phyloP scores from a whole-genome alignment of 2,329 filamentous ascomycete genomes.

The Myriosclerotinia scirpicola region DNA sequence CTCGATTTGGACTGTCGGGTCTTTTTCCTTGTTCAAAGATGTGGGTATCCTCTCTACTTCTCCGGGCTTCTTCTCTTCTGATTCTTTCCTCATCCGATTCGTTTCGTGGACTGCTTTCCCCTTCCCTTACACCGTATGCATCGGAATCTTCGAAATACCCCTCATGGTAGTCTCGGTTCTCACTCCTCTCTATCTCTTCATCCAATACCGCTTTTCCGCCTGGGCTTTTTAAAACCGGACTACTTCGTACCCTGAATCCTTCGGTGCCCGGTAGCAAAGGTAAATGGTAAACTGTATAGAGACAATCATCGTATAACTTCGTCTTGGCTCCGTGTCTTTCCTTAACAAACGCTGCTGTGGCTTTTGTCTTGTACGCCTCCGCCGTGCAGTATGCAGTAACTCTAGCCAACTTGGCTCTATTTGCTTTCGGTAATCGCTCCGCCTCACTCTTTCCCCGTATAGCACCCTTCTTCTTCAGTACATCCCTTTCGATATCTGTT shows the following conservation, averaged over 20 bases:
- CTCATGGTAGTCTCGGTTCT: conserved; percentile 84
- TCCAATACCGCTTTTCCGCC: conserved; percentile 92
- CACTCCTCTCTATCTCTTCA: conserved; percentile 92
- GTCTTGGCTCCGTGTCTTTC: conserved; percentile 87
- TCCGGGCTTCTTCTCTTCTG: conserved; percentile 37
- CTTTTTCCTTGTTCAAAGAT: conserved; percentile 44
- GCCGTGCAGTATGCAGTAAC: conserved; percentile 97
- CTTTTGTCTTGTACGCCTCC: conserved; percentile 85
- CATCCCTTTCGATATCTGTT: conserved; percentile 65
- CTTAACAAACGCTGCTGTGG: conserved; percentile 84
- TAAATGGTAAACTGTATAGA: conserved; percentile 93
- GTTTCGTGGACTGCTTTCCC: conserved; percentile 48
- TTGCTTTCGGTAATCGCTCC: conserved; percentile 84
- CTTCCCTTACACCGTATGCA: conserved; percentile 51
- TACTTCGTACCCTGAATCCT: conserved; percentile 84
- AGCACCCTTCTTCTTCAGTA: conserved; percentile 61
- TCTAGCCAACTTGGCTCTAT: conserved; percentile 80
- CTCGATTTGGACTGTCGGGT: conserved; percentile 54
- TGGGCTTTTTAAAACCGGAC: conserved; percentile 87
- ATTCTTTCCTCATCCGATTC: conserved; percentile 41
- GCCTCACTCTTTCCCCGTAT: conserved; percentile 84
- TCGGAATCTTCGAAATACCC: conserved; percentile 79
- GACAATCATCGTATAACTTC: conserved; percentile 95
- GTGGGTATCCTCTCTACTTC: conserved; percentile 42
- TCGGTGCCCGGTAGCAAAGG: conserved; percentile 83